These are phyloP conservation scores for Rhizophora apiculata DNA, from an alignment of 345 rosid genomes.

Conservation along the genomic window DNA sequence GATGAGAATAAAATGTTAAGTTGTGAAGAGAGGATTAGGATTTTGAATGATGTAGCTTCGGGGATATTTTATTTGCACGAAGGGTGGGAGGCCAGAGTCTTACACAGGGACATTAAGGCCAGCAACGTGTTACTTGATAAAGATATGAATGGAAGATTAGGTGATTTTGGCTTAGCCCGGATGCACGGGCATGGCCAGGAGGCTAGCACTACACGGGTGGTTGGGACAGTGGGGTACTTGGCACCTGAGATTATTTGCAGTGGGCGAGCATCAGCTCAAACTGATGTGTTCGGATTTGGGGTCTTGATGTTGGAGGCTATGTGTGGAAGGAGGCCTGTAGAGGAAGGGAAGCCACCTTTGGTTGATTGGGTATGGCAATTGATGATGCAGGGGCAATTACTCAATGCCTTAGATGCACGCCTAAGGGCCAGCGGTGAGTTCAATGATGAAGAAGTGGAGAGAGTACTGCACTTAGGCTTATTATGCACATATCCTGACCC, in stretches of 20 bases:
- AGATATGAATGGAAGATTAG: constrained; percentile 66
- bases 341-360: constrained; percentile 43
- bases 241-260: constrained; percentile 61
- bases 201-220: constrained; percentile 61
- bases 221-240: constrained; percentile 70
- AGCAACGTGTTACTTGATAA: constrained; percentile 73
- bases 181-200: constrained; percentile 59
- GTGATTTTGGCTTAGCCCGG: constrained; percentile 75
- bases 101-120: constrained; percentile 79
- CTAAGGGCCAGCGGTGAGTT: constrained; percentile 35
- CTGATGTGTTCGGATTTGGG: constrained; percentile 54
- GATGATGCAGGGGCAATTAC: constrained; percentile 40
- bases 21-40: constrained; percentile 48
- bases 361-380: constrained; percentile 42
- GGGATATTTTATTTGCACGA: constrained; percentile 67
- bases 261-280: constrained; percentile 44
- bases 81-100: constrained; percentile 73
- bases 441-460: constrained; percentile 42
- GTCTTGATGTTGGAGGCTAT: constrained; percentile 48
- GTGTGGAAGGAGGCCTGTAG: constrained; percentile 55
- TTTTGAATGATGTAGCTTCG: constrained; percentile 59
- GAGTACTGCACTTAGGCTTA: constrained; percentile 56
- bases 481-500: constrained; percentile 63
- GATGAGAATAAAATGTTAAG: constrained; percentile 38
- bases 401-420: constrained; percentile 46